Conservation (phyloP, 1,139 yeast genomes). For the Sugiyamaella paludigena region DNA sequence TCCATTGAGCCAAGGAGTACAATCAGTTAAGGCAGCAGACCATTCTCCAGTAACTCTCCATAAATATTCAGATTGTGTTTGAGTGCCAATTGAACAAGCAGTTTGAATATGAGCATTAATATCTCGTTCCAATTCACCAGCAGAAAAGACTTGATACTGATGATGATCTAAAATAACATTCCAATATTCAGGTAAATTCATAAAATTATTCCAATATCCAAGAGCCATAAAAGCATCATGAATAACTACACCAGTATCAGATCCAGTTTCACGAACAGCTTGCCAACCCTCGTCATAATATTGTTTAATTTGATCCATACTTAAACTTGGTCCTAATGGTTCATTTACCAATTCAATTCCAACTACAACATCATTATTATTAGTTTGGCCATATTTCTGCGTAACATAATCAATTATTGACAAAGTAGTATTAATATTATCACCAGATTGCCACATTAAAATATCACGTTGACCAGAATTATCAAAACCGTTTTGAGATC, state of each 20-base stretch:
- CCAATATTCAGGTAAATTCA: conserved; percentile 48
- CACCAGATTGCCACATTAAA: conserved; percentile 49
- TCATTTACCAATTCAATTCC: conserved; percentile 89
- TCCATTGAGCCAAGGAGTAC: conserved; percentile 90
- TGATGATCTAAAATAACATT: conserved; percentile 85
- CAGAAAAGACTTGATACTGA: conserved; percentile 81
- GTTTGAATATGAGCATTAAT: conserved; percentile 60
- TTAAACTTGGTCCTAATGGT: conserved; percentile 72
- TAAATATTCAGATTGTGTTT: conserved; percentile 53
- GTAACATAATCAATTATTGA: conserved; percentile 46
- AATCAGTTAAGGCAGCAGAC: conserved; percentile 92
- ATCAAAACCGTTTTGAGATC: conserved; percentile 97
- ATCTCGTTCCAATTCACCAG: conserved; percentile 53
- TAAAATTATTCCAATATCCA: conserved; percentile 63
- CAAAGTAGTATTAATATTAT: conserved; percentile 53
- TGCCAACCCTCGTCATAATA: conserved; percentile 58
- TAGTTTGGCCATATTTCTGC: conserved; percentile 62
- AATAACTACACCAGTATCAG: conserved; percentile 52
- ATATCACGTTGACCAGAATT: conserved; percentile 83
- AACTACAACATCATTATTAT: conserved; percentile 67
- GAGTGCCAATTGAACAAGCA: conserved; percentile 64
- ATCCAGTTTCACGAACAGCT: conserved; percentile 48
- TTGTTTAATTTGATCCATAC: conserved; percentile 55
- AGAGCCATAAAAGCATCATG: conserved; percentile 71
- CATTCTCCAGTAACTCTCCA: conserved; percentile 89